Conservation (phyloP, 805 yeast species). For the Ogataea trehaloabstinens region DNA sequence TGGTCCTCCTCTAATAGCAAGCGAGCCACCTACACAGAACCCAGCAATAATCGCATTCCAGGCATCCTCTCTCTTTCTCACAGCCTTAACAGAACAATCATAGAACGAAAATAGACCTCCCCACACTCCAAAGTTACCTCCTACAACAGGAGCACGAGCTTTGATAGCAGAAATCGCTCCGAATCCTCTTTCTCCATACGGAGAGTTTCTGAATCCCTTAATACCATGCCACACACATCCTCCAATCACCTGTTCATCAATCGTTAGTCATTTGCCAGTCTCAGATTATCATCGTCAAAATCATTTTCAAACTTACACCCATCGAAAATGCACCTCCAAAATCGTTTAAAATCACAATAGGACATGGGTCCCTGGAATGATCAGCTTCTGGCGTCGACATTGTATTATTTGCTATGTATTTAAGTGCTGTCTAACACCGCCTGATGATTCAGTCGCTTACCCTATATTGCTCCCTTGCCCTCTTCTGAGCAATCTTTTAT, state of each 20-base stretch:
- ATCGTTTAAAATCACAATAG: conserved; percentile 91
- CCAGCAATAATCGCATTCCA: conserved; percentile 98
- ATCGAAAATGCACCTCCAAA: conserved; percentile 99
- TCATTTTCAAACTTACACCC: conserved; percentile 80
- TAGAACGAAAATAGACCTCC: conserved; percentile 96
- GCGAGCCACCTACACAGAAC: conserved; percentile 95
- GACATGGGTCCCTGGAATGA: conserved; percentile 99
- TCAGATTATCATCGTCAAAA: too few relatives aligned
- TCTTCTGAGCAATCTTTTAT: too few relatives aligned
- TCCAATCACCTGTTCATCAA: conserved; percentile 55
- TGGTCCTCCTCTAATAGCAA: conserved; percentile 99
- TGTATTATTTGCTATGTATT: conserved; percentile 10
- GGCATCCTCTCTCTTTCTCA: conserved; percentile 97
- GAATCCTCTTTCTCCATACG: conserved; percentile 89
- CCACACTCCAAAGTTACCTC: conserved; percentile 99
- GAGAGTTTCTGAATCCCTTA: conserved; percentile 97
- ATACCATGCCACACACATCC: conserved; percentile 99
- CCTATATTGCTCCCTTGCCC: neutral
- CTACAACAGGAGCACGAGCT: conserved; percentile 96
- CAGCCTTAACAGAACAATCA: conserved; percentile 93
- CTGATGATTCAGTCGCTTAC: neutral
- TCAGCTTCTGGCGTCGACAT: conserved; percentile 76
- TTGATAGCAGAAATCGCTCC: conserved; percentile 90
- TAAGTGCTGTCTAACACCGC: neutral
- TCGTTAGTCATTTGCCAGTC: too few relatives aligned